Conservation (phyloP, 2,329 filamentous ascomycete species). For the Daldinia sp. region DNA sequence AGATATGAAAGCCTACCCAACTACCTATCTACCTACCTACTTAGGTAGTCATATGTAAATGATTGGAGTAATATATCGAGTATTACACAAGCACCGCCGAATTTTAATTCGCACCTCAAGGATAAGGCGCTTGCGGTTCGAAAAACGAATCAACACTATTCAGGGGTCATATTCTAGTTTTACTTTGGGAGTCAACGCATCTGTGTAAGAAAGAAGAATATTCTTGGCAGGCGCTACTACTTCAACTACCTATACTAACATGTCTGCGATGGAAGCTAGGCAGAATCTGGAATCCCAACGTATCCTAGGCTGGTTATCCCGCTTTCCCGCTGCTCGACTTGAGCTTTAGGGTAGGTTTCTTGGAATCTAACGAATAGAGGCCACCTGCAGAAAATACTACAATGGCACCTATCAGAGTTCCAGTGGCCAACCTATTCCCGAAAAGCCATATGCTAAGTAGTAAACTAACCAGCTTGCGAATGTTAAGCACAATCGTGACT, state of each 20-base stretch:
- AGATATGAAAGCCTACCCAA: too few species aligned
- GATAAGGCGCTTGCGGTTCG: too few species aligned
- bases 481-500: conserved; percentile 95
- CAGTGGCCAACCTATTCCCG: conserved; percentile 79
- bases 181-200: background rate
- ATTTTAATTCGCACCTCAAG: too few species aligned
- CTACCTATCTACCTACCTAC: too few species aligned
- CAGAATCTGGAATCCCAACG: conserved; percentile 4
- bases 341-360: conserved; percentile 46
- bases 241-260: conserved; percentile 16
- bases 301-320: conserved; percentile 34
- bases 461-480: conserved; percentile 91
- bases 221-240: background rate
- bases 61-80: too few species aligned
- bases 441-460: conserved; percentile 94
- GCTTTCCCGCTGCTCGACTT: conserved; percentile 43
- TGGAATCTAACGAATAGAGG: conserved; percentile 81
- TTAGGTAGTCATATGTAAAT: too few species aligned
- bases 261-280: conserved; percentile 8
- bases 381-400: conserved; percentile 93
- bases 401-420: conserved; percentile 81
- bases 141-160: too few species aligned
- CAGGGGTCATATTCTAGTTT: too few species aligned
- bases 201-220: background rate
- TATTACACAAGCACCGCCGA: too few species aligned